phyloP scores from a whole-genome alignment of 192 early-diverging fungal genomes.

The Rhizophlyctis rosea region DNA sequence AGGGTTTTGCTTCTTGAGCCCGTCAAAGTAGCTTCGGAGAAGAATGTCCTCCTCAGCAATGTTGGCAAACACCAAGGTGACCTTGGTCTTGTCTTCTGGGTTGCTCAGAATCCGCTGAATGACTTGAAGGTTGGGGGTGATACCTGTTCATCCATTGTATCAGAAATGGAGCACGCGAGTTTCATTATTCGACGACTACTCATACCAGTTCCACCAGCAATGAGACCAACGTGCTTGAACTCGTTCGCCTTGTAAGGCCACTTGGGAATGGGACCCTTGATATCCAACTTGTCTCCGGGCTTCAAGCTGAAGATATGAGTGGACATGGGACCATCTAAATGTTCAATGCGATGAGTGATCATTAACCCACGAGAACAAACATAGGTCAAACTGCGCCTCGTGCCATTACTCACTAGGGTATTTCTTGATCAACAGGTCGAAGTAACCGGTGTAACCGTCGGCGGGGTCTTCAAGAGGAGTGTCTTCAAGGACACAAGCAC shows the following conservation, averaged over 20 bases:
- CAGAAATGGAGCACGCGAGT: constrained; percentile 76
- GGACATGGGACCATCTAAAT: constrained; percentile 60
- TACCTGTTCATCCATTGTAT: constrained; percentile 71
- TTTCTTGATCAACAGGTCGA: constrained; percentile 82
- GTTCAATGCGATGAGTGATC: too few species aligned
- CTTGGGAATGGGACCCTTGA: constrained; percentile 81
- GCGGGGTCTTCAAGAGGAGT: constrained; percentile 49
- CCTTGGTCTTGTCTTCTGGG: constrained; percentile 66
- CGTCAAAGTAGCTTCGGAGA: constrained; percentile 62
- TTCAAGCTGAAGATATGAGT: constrained; percentile 60
- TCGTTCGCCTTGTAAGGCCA: constrained; percentile 67
- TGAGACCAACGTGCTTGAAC: constrained; percentile 68
- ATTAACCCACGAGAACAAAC: too few species aligned
- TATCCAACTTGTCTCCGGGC: constrained; percentile 70
- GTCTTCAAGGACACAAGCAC: constrained; percentile 10
- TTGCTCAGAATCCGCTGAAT: constrained; percentile 60
- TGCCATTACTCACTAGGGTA: constrained; percentile 47
- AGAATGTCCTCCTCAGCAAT: constrained; percentile 66
- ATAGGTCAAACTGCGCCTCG: constrained; percentile 71
- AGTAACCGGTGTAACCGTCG: constrained; percentile 50
- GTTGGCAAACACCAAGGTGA: constrained; percentile 72
- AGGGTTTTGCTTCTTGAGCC: constrained; percentile 48
- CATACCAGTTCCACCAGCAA: constrained; percentile 81
- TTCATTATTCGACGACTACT: too few species aligned
- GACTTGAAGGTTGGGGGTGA: constrained; percentile 81